phyloP scores from a whole-genome alignment of 192 early-diverging fungal genomes.

The Coemansia sp. region DNA sequence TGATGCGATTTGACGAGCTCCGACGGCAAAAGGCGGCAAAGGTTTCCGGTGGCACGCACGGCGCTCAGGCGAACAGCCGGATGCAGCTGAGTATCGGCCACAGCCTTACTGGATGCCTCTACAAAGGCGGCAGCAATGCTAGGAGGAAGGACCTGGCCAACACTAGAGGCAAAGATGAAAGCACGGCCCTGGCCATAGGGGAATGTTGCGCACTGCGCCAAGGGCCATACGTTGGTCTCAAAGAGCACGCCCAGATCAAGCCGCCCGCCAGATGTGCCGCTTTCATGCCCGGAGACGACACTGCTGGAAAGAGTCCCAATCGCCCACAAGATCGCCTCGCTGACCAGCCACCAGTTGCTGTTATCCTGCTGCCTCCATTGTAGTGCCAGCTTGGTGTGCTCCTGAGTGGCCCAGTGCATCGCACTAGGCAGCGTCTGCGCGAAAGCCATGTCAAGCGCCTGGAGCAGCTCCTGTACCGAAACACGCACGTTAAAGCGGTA shows the following conservation, averaged over 20 bases:
- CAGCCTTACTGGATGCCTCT: slow-evolving; percentile 73
- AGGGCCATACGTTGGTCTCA: slow-evolving; percentile 77
- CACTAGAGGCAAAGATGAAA: slow-evolving; percentile 84
- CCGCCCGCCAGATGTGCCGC: slow-evolving; percentile 28
- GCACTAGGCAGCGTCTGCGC: slow-evolving; percentile 59
- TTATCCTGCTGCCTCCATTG: slow-evolving; percentile 59
- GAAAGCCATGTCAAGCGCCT: slow-evolving; percentile 59
- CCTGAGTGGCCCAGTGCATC: slow-evolving; percentile 59
- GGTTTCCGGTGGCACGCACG: slow-evolving; percentile 51
- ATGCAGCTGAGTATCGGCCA: slow-evolving; percentile 53
- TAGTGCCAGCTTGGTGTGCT: slow-evolving; percentile 57
- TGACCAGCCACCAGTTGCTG: slow-evolving; percentile 81
- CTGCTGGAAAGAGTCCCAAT: slow-evolving; percentile 70
- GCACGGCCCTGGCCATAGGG: slow-evolving; percentile 92
- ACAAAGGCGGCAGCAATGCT: slow-evolving; percentile 75
- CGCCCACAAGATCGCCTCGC: slow-evolving; percentile 82
- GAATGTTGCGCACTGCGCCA: slow-evolving; percentile 56
- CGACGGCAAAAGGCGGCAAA: slow-evolving; percentile 41
- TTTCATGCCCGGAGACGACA: slow-evolving; percentile 61
- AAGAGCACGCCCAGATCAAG: slow-evolving; percentile 82
- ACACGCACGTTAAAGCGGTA: slow-evolving; percentile 87
- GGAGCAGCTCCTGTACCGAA: slow-evolving; percentile 77
- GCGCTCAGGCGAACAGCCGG: slow-evolving; percentile 55
- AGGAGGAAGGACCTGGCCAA: slow-evolving; percentile 71
- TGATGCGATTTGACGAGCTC: slow-evolving; percentile 43